Evolutionary conservation across 306 rosid genomes (phyloP), one percentile per base, ranked within the genome.

Genomic region (Arachis stenosperma): DNA sequence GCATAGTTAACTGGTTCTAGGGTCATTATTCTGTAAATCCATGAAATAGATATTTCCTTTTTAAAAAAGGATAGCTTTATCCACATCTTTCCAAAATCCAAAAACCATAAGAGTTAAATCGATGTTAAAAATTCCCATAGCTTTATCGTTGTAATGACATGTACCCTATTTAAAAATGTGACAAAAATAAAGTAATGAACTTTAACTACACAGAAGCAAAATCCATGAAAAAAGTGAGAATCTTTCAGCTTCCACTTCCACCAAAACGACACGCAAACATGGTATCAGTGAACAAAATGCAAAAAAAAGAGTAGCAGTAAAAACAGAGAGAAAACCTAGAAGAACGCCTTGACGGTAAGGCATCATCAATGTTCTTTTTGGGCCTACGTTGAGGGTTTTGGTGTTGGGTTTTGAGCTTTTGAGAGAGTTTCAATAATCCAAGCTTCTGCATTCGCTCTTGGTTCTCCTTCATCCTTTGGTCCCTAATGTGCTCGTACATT

Each of bases 391-490:
- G 71, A 5, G 73, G 71, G 29, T 29, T 39, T 69, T 47, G 64
- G 12, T 33, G 40, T 46, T 4, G 54, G 54, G 14, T 48, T 48
- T 86, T 88, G 72, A 88, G 91, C 59, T 86, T 77, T 2, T 29
- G 85, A 57, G 92, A 77, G 53, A 92, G 90, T 5, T 85, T 89
- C 3, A 86, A 29, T 58, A 92, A 68, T 1, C 96, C 96, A 4
- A 88, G 82, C 63, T 83, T 88, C 9, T 82, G 82, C 89, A 92
- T 72, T 75, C 89, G 86, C 81, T 89, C 93, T 47, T 51, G 68
- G 82, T 92, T 92, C 78, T 90, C 92, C 79, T 69, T 89, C 81
- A 92, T 88, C 78, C 90, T 81, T 15, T 69, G 90, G 58, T 83
- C 85, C 80, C 98, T 79, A 46, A 82, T 67, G 36, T 77, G 84